A percentile compares a stretch with the other conserved stretches of the same genome.
Conservation (phyloP, 202 grass and related monocot species). For the Hordeum pubiflorum region DNA sequence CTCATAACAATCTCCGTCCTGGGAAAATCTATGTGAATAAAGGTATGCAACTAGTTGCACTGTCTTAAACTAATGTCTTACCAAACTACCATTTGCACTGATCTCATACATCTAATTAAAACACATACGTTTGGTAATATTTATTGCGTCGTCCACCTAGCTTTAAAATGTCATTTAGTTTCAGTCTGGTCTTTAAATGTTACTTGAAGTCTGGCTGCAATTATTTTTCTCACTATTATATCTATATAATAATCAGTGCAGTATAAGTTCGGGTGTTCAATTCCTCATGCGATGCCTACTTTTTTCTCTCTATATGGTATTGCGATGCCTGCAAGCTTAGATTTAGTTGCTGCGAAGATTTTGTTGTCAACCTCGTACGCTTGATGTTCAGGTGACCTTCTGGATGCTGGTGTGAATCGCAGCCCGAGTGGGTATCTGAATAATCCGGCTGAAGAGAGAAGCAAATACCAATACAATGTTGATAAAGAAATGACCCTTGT, state of each 20-base stretch:
- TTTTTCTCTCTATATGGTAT: background rate
- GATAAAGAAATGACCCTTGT: constrained; percentile 92
- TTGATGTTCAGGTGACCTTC: constrained; percentile 72
- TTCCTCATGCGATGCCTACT: background rate
- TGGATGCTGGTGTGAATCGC: constrained; percentile 88
- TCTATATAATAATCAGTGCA: background rate
- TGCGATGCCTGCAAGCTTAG: background rate
- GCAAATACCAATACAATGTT: constrained; percentile 65
- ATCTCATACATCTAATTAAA: background rate
- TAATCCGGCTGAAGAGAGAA: constrained; percentile 68
- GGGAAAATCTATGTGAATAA: constrained; percentile 88
- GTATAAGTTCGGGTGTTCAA: background rate
- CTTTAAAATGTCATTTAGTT: background rate
- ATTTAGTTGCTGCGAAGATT: constrained; percentile 6
- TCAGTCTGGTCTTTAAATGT: constrained; percentile 17
- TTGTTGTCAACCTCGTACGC: constrained; percentile 4
- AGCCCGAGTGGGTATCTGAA: constrained; percentile 94
- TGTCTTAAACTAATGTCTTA: constrained; percentile 5
- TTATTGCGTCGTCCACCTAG: background rate
- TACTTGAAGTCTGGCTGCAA: background rate
- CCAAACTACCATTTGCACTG: background rate
- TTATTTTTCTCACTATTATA: background rate
- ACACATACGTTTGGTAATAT: background rate
- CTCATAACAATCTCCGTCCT: constrained; percentile 81
- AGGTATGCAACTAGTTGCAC: constrained; percentile 33